A percentile compares a stretch with the other conserved stretches of the same genome.
These are phyloP conservation scores for Teunomyces aglyptinius DNA, from an alignment of 805 yeast species.

Conservation along the genomic window DNA sequence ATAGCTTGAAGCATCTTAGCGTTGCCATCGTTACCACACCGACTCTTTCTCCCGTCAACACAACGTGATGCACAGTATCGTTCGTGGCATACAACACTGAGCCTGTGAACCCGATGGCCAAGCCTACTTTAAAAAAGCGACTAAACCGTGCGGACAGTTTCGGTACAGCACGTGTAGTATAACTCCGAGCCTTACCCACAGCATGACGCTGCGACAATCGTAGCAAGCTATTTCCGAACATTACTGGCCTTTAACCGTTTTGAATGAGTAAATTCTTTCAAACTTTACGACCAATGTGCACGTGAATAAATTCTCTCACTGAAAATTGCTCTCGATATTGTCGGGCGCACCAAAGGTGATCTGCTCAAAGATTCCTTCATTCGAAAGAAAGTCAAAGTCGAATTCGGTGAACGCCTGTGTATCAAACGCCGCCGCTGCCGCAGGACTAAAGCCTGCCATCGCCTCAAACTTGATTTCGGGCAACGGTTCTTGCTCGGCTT, in stretches of 20 bases:
- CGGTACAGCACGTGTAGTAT: neutral
- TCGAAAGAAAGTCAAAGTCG: constrained; percentile 30
- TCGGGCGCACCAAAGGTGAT: constrained; percentile 12
- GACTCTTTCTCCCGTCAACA: constrained; percentile 47
- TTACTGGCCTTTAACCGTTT: neutral
- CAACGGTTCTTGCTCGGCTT: neutral
- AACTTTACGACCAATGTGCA: neutral
- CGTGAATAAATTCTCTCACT: constrained; percentile 2
- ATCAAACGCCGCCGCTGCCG: constrained; percentile 3
- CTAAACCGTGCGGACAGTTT: constrained; percentile 3
- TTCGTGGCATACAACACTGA: constrained; percentile 34
- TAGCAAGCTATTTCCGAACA: constrained; percentile 3
- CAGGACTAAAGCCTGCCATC: neutral
- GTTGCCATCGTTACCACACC: constrained; percentile 70
- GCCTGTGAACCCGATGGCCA: constrained; percentile 29
- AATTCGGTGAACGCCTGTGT: constrained; percentile 10
- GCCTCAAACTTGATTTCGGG: neutral
- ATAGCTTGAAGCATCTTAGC: constrained; percentile 66
- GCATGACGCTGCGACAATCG: neutral
- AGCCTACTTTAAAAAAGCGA: constrained; percentile 19
- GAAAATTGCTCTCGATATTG: neutral
- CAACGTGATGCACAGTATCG: constrained; percentile 33
- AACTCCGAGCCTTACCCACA: neutral
- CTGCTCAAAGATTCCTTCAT: constrained; percentile 24
- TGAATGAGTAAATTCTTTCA: neutral